These are phyloP conservation scores for Pyrus hybrid DNA, from an alignment of 331 rosid genomes.

Conservation along the genomic window DNA sequence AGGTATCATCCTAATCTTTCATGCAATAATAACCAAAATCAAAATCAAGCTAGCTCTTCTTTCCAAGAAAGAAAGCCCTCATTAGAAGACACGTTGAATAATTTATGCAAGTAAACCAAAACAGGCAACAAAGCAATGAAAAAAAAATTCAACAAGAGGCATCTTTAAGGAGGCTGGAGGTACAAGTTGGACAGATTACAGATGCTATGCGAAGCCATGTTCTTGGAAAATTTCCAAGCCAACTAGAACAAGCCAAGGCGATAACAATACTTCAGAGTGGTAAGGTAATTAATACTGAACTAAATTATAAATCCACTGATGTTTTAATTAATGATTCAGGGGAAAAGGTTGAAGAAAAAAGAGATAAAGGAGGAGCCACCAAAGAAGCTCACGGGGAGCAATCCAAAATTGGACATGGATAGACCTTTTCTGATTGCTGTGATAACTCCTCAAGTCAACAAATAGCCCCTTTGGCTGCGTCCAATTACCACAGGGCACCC, in stretches of 20 bases:
- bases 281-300: neutral
- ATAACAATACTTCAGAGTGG: neutral
- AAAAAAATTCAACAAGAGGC: neutral
- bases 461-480: neutral
- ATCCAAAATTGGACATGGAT: neutral
- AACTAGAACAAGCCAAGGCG: neutral
- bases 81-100: neutral
- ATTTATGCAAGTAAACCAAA: neutral
- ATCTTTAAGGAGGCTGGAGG: neutral
- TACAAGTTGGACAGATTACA: neutral
- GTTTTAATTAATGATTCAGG: neutral
- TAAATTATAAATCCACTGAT: neutral
- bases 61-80: neutral
- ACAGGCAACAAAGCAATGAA: neutral
- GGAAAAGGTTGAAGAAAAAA: neutral
- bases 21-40: neutral
- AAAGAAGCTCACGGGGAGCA: neutral
- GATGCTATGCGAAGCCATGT: neutral
- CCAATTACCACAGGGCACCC: neutral
- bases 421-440: neutral
- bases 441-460: rapidly evolving
- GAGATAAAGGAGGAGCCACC: neutral
- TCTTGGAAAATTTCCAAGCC: neutral
- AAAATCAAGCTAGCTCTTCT: neutral
- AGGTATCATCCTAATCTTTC: neutral